Evolutionary conservation across 2,329 filamentous ascomycete genomes (phyloP), one percentile per base, ranked within the genome.

Genomic region (Drechslerella coelobrocha): DNA sequence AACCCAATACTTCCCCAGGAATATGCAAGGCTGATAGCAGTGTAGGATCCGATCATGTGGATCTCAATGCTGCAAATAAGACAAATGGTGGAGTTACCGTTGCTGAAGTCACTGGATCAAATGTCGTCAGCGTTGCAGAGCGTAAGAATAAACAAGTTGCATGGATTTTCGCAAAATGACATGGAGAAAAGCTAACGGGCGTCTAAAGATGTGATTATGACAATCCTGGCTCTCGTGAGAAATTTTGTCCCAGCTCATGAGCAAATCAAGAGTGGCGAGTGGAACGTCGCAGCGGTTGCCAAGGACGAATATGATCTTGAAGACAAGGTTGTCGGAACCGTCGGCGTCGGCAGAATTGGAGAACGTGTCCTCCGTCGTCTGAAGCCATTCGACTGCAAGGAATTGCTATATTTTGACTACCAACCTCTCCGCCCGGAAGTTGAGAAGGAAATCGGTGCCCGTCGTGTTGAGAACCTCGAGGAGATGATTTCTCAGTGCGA

Each of bases 261-360:
- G 84, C 88, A 91, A 85, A 89, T 99, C 78, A 85, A 88, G 81
- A 82, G 83, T 68, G 94, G 94, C 74, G 90, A 96, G 73, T 99
- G 94, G 94, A 85, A 99, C 79, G 94, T 99, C 56, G 94, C 94
- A 72, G 92, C 86, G 60, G 93, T 92, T 24, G 94, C 94, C 79
- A 97, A 97, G 89, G 92, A 96, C 83, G 93, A 97, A 84, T 99
- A 88, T 80, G 94, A 99, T 78, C 88, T 99, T 63, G 94, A 97
- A 86, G 84, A 85, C 84, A 99, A 99, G 88, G 90, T 95, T 52
- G 94, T 99, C 76, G 94, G 94, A 78, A 99, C 94, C 79, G 94
- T 99, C 68, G 94, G 90, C 78, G 92, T 97, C 73, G 94, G 94
- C 80, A 91, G 94, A 80, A 99, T 99, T 77, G 94, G 94, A 78